These are phyloP conservation scores for Irpex lacteus DNA, from an alignment of 1,284 basidiomycete genomes.

Conservation along the genomic window DNA sequence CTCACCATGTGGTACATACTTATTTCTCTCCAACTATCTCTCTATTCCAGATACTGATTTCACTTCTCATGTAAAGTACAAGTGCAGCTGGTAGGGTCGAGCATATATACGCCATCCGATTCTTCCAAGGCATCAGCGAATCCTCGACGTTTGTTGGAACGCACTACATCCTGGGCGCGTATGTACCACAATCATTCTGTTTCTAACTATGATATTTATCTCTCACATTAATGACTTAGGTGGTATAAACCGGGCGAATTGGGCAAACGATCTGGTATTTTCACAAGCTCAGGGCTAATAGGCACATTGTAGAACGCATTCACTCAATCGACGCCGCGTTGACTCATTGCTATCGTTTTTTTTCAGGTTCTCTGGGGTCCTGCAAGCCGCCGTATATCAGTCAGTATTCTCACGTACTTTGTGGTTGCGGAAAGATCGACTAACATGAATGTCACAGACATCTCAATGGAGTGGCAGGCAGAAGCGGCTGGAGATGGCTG, in stretches of 20 bases:
- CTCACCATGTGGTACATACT: slow-evolving; percentile 55
- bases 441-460: slow-evolving; percentile 30
- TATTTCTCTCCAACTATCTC: neutral
- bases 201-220: neutral
- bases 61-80: slow-evolving; percentile 37
- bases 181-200: slow-evolving; percentile 19
- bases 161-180: slow-evolving; percentile 72
- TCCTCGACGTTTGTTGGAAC: slow-evolving; percentile 75
- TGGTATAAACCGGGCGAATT: slow-evolving; percentile 72
- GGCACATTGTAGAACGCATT: slow-evolving; percentile 49
- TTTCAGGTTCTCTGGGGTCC: slow-evolving; percentile 63
- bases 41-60: neutral
- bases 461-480: slow-evolving; percentile 54
- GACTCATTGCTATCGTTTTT: no score
- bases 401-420: slow-evolving; percentile 21
- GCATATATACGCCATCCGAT: slow-evolving; percentile 71
- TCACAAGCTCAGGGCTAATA: slow-evolving; percentile 63
- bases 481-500: slow-evolving; percentile 74
- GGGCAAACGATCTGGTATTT: slow-evolving; percentile 70
- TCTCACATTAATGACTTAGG: slow-evolving; percentile 29
- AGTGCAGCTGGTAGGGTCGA: slow-evolving; percentile 52
- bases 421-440: neutral
- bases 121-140: slow-evolving; percentile 73
- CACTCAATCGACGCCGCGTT: no score
- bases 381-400: slow-evolving; percentile 67